Evolutionary conservation across 345 rosid species (phyloP).

Genomic region (Rhodamnia argentea): DNA sequence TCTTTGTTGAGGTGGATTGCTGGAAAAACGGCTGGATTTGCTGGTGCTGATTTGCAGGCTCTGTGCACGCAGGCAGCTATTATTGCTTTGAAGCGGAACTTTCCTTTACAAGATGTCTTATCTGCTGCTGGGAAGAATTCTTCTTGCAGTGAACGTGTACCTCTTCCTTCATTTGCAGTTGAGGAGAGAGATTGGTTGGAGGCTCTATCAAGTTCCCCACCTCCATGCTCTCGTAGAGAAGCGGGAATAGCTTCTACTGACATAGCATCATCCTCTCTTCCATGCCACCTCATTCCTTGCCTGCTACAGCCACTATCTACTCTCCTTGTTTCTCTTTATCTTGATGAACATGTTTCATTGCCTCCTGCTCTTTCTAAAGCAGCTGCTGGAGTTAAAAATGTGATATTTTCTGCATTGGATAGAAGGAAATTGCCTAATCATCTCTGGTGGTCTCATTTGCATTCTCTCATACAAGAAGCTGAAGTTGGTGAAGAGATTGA

Average conservation of each 20-base stretch:
- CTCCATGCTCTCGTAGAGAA: constrained; percentile 93
- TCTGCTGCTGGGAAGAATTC: constrained; percentile 56
- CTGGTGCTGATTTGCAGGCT: constrained; percentile 98
- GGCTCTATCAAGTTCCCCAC: constrained; percentile 82
- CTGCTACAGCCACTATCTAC: constrained; percentile 53
- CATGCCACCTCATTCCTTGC: constrained; percentile 70
- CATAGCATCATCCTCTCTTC: constrained; percentile 73
- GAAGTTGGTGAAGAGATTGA: constrained; percentile 47
- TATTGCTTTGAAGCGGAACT: constrained; percentile 82
- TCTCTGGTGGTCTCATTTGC: constrained; percentile 60
- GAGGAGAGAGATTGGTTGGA: constrained; percentile 96
- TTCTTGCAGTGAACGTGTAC: constrained; percentile 41
- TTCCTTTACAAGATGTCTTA: constrained; percentile 77
- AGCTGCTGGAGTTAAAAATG: constrained; percentile 38
- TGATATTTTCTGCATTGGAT: constrained; percentile 47
- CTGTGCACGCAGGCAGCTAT: constrained; percentile 94
- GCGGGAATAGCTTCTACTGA: constrained; percentile 88
- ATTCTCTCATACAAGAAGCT: constrained; percentile 49
- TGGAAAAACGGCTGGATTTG: constrained; percentile 76
- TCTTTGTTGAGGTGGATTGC: constrained; percentile 82
- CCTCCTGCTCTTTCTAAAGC: constrained; percentile 72
- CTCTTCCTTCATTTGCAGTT: constrained; percentile 72
- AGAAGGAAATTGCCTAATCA: constrained; percentile 37
- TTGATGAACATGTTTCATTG: constrained; percentile 69
- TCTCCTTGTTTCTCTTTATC: constrained; percentile 68